phyloP scores from a whole-genome alignment of 2,329 filamentous ascomycete species.

The Xylariaceae sp. region DNA sequence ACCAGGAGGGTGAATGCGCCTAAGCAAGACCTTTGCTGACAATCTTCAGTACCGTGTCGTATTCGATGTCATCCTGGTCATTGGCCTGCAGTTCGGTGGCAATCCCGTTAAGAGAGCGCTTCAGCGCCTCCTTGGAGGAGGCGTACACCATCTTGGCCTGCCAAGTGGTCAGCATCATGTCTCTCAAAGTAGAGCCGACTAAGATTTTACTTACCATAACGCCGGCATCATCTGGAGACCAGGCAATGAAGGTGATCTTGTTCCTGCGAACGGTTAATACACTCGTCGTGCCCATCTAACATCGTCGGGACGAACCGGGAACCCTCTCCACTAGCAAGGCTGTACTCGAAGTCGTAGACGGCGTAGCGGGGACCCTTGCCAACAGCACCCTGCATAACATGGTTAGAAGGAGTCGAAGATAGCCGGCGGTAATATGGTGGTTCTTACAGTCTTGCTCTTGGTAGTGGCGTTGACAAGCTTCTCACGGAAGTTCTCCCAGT shows the following conservation, averaged over 20 bases:
- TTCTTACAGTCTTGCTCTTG: slow-evolving; percentile 63
- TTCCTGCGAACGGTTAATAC: slow-evolving; percentile 42
- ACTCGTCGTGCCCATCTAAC: background rate
- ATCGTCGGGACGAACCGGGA: slow-evolving; percentile 44
- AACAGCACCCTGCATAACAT: slow-evolving; percentile 42
- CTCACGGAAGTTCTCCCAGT: slow-evolving; percentile 72
- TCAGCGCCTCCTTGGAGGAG: slow-evolving; percentile 81
- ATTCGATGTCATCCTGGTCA: slow-evolving; percentile 78
- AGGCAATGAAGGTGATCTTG: slow-evolving; percentile 76
- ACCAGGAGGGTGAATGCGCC: background rate
- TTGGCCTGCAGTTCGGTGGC: slow-evolving; percentile 79
- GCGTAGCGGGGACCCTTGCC: slow-evolving; percentile 75
- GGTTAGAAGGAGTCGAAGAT: slow-evolving; percentile 36
- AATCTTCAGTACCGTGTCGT: slow-evolving; percentile 63
- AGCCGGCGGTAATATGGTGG: background rate
- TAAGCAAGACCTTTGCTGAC: slow-evolving; percentile 48
- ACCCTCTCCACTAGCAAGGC: slow-evolving; percentile 67
- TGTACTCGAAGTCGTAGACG: slow-evolving; percentile 81
- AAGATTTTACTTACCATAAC: slow-evolving; percentile 58
- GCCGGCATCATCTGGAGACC: slow-evolving; percentile 76
- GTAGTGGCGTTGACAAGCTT: slow-evolving; percentile 70
- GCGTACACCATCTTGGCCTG: slow-evolving; percentile 85
- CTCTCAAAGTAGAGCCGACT: background rate
- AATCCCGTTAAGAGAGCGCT: slow-evolving; percentile 72
- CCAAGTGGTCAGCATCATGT: slow-evolving; percentile 10